A percentile compares a stretch with the other conserved stretches of the same genome.
Conservation (phyloP, 75 land plant species). For the Ceratopteris richardii region DNA sequence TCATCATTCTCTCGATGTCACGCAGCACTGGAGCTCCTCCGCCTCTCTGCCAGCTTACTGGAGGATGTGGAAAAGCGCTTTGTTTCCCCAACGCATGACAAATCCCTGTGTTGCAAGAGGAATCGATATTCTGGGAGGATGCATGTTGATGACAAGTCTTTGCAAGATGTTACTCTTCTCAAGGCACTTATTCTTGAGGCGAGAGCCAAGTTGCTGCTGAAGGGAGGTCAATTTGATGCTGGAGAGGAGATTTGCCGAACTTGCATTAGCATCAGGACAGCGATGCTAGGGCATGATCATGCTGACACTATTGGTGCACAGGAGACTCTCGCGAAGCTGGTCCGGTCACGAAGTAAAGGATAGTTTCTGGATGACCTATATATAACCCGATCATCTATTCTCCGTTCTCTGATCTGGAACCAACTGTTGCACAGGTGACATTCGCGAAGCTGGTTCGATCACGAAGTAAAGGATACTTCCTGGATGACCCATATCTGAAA, state of each 20-base stretch:
- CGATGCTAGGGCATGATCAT: slow-evolving; percentile 63
- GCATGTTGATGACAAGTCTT: slow-evolving; percentile 74
- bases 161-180: slow-evolving; percentile 71
- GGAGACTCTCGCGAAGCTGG: slow-evolving; percentile 63
- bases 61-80: slow-evolving; percentile 87
- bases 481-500: too few relatives aligned
- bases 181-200: slow-evolving; percentile 74
- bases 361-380: background rate
- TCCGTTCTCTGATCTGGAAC: too few relatives aligned
- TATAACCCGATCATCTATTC: too few relatives aligned
- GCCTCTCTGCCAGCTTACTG: slow-evolving; percentile 56
- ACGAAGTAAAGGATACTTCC: too few relatives aligned
- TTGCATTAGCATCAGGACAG: slow-evolving; percentile 64
- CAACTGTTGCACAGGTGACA: too few relatives aligned
- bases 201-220: slow-evolving; percentile 68
- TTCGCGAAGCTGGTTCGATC: too few relatives aligned
- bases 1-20: slow-evolving; percentile 62
- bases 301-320: slow-evolving; percentile 65
- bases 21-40: slow-evolving; percentile 72
- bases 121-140: slow-evolving; percentile 1
- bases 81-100: slow-evolving; percentile 57
- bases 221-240: slow-evolving; percentile 67
- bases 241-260: slow-evolving; percentile 70
- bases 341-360: slow-evolving; percentile 24
- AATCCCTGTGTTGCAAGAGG: slow-evolving; percentile 62